Percentiles rank a stretch among this genome's conserved stretches.
These are phyloP conservation scores for Thielaviopsis musarum DNA, from an alignment of 2,329 filamentous ascomycete species.

Conservation along the genomic window DNA sequence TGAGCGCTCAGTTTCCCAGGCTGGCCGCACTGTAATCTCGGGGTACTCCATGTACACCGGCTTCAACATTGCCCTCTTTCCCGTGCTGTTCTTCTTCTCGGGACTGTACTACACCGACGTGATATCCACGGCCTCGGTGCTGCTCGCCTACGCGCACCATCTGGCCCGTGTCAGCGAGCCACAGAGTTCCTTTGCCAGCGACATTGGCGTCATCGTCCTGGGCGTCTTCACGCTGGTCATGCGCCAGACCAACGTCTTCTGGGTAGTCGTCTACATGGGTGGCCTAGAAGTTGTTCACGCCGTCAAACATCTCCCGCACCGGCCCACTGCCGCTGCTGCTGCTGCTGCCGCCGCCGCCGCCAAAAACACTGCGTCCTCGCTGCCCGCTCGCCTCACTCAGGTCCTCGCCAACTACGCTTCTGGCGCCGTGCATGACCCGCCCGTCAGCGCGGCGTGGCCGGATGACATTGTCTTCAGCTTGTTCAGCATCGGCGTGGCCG, in stretches of 20 bases:
- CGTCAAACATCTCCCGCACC: conserved; percentile 27
- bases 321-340: neutral
- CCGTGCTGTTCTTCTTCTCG: conserved; percentile 89
- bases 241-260: conserved; percentile 93
- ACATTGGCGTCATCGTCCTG: conserved; percentile 30
- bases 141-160: conserved; percentile 48
- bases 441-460: conserved; percentile 28
- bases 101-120: conserved; percentile 92
- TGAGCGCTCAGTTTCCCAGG: conserved; percentile 20
- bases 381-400: conserved; percentile 22
- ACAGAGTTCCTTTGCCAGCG: conserved; percentile 21
- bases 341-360: no score
- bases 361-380: conserved; percentile 15
- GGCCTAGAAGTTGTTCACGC: conserved; percentile 38
- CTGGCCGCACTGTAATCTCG: conserved; percentile 18
- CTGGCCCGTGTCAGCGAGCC: conserved; percentile 24
- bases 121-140: conserved; percentile 58
- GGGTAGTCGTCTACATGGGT: conserved; percentile 67
- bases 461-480: conserved; percentile 39
- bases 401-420: conserved; percentile 27
- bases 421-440: conserved; percentile 39
- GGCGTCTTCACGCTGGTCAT: conserved; percentile 57
- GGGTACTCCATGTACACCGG: conserved; percentile 41
- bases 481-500: conserved; percentile 46
- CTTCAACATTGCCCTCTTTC: conserved; percentile 70